These are phyloP conservation scores for Hymenoscyphus linearis DNA, from an alignment of 2,329 filamentous ascomycete genomes.

Conservation along the genomic window DNA sequence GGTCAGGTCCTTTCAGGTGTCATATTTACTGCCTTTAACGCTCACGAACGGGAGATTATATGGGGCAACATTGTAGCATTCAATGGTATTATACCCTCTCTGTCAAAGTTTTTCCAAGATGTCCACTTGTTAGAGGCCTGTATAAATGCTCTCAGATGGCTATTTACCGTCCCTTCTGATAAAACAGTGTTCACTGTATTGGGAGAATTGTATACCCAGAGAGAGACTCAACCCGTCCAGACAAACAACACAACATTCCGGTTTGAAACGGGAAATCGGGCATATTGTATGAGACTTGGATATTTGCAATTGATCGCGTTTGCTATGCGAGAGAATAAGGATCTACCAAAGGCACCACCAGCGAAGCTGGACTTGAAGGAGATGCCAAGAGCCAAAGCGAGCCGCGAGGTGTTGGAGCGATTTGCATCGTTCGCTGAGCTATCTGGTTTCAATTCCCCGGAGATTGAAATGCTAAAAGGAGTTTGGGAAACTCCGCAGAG, in stretches of 20 bases:
- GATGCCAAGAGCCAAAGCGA: slow-evolving; percentile 15
- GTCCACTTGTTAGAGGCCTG: slow-evolving; percentile 12
- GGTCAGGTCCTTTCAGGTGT: slow-evolving; percentile 7
- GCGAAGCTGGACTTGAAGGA: slow-evolving; percentile 10
- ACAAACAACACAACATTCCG: no score
- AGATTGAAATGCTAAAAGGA: no score
- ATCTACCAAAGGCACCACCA: slow-evolving; percentile 11
- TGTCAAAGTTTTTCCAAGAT: slow-evolving; percentile 18
- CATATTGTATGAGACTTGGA: slow-evolving; percentile 10
- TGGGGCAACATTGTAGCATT: slow-evolving; percentile 12
- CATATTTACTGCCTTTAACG: slow-evolving; percentile 16
- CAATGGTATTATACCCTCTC: slow-evolving; percentile 15
- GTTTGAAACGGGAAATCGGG: not conserved
- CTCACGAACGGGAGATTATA: slow-evolving; percentile 15
- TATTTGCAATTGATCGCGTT: slow-evolving; percentile 13
- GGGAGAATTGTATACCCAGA: no score
- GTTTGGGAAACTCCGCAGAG: no score
- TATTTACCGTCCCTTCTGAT: no score
- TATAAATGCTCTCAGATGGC: slow-evolving; percentile 1
- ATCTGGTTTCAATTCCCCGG: no score
- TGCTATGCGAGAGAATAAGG: slow-evolving; percentile 9
- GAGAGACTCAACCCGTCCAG: no score
- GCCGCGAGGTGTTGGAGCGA: slow-evolving; percentile 11
- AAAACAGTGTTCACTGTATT: no score
- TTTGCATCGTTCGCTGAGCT: not conserved